A percentile compares a stretch with the other conserved stretches of the same genome.
phyloP scores from a whole-genome alignment of 208 protist species.

The Trypanosoma grayi region DNA sequence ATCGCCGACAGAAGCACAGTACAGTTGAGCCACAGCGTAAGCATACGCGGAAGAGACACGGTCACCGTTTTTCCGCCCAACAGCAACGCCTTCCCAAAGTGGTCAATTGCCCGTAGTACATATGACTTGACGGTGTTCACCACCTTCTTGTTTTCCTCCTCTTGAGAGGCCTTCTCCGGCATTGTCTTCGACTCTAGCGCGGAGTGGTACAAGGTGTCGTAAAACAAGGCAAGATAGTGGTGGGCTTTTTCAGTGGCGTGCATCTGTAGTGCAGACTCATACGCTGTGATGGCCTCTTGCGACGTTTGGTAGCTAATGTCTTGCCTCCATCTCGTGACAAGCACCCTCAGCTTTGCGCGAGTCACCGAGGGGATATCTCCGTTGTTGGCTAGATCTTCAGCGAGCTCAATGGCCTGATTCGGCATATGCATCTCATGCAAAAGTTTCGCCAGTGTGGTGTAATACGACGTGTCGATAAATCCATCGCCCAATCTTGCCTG shows the following conservation, averaged over 20 bases:
- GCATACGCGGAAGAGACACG: conserved; percentile 92
- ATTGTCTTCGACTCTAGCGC: background rate
- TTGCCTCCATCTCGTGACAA: conserved; percentile 73
- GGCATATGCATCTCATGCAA: conserved; percentile 78
- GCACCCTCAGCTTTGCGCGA: conserved; percentile 70
- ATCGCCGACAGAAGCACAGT: conserved; percentile 30
- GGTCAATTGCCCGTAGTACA: conserved; percentile 52
- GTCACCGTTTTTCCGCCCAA: conserved; percentile 84
- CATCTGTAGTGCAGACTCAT: conserved; percentile 60
- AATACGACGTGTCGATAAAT: conserved; percentile 36
- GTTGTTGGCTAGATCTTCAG: conserved; percentile 38
- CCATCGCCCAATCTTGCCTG: conserved; percentile 44
- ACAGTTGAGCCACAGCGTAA: conserved; percentile 95
- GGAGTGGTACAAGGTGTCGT: conserved; percentile 79
- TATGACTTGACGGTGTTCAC: conserved; percentile 40
- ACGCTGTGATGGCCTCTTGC: conserved; percentile 81
- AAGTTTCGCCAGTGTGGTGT: conserved; percentile 83
- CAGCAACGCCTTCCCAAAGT: conserved; percentile 86
- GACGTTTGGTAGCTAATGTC: conserved; percentile 69
- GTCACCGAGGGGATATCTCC: conserved; percentile 23
- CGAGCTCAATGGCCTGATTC: conserved; percentile 79
- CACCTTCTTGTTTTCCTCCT: conserved; percentile 22
- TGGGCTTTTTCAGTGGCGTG: conserved; percentile 85
- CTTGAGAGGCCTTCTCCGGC: background rate
- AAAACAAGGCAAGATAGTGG: conserved; percentile 93